A percentile compares a stretch with the other conserved stretches of the same genome.
Evolutionary conservation across 2,329 filamentous ascomycete genomes (phyloP).

Genomic region (Bipolaris oryzae): DNA sequence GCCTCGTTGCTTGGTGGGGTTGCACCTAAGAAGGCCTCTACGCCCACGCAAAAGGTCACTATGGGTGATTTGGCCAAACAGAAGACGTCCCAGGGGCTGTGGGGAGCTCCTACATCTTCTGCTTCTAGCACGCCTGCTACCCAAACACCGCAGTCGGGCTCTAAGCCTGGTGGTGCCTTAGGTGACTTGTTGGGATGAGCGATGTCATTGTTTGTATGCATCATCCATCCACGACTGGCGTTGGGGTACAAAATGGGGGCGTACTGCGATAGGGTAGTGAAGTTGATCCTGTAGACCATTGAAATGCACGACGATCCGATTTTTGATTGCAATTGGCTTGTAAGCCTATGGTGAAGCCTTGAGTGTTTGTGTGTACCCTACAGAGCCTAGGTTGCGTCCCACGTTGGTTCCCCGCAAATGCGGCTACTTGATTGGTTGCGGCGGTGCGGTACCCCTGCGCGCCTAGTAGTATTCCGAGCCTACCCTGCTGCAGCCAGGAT

Average conservation of each 20-base stretch:
- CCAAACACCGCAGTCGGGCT: constrained; percentile 34
- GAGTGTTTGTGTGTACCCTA: too few species aligned
- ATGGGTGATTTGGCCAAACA: constrained; percentile 97
- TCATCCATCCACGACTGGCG: constrained; percentile 2
- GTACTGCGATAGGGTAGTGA: not conserved
- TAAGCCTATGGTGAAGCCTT: not conserved
- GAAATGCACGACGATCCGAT: constrained; percentile 1
- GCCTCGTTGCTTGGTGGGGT: constrained; percentile 82
- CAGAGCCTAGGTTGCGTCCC: not conserved
- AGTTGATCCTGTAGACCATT: not conserved
- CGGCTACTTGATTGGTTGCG: constrained; percentile 4
- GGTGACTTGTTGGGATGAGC: constrained; percentile 45
- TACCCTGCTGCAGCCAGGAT: constrained; percentile 7
- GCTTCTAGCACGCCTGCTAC: constrained; percentile 38
- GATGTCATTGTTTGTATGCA: constrained; percentile 1
- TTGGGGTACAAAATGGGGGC: constrained; percentile 11
- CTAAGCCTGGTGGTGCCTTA: constrained; percentile 46
- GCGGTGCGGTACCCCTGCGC: constrained; percentile 3
- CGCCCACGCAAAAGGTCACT: constrained; percentile 69
- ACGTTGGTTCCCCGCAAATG: constrained; percentile 11
- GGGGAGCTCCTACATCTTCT: constrained; percentile 71
- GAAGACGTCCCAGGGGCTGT: constrained; percentile 92
- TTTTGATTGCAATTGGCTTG: not conserved
- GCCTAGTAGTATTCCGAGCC: not conserved
- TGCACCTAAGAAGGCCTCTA: constrained; percentile 74